Conservation (phyloP, 2,329 filamentous ascomycete genomes). For the Pseudogymnoascus sp. region DNA sequence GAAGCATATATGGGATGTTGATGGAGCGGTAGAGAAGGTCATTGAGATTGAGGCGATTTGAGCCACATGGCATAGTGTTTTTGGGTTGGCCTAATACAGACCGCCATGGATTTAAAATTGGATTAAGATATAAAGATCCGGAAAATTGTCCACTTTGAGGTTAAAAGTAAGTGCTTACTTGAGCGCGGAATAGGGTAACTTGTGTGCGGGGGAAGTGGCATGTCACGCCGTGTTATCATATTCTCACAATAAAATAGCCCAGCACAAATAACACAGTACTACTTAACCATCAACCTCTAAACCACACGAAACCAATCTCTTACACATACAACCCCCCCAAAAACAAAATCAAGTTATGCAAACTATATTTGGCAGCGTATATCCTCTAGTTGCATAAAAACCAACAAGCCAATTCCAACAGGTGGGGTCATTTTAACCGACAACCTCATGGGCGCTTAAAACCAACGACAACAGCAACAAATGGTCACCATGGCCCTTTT, state of each 20-base stretch:
- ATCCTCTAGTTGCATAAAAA: not conserved
- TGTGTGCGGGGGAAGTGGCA: no score
- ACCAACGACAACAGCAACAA: not conserved
- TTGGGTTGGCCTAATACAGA: no score
- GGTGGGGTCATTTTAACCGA: not conserved
- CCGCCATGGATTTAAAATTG: no score
- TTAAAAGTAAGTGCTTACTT: no score
- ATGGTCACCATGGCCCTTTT: not conserved
- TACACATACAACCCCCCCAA: not conserved
- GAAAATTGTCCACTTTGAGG: no score
- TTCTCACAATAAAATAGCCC: no score
- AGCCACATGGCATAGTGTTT: no score
- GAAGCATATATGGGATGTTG: slow-evolving; percentile 7
- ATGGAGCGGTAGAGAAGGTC: slow-evolving; percentile 8
- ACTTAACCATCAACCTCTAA: no score
- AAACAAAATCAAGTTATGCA: not conserved
- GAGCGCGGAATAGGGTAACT: no score
- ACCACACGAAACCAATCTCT: not conserved
- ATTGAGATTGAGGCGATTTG: slow-evolving; percentile 4
- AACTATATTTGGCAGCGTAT: not conserved
- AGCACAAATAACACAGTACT: no score
- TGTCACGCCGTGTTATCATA: no score
- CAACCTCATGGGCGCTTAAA: not conserved
- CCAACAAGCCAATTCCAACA: not conserved
- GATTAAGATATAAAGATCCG: no score